phyloP scores from a whole-genome alignment of 2,329 filamentous ascomycete species.

The Phyllachora maydis region DNA sequence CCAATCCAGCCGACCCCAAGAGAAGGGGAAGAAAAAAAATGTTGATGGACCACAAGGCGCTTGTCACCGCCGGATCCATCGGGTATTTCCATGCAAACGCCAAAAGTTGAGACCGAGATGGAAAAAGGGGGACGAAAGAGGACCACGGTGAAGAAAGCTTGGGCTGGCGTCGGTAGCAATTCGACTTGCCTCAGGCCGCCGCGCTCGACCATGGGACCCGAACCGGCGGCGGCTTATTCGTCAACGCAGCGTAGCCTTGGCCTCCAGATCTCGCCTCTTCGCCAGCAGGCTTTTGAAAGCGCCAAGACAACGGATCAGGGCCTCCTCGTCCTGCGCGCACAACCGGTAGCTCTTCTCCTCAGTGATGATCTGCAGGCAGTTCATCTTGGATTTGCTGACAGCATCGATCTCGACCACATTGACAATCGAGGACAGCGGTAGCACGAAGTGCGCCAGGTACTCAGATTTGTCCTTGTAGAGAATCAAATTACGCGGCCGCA shows the following conservation, averaged over 20 bases:
- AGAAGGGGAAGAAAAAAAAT: no score
- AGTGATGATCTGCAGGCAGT: slow-evolving; percentile 82
- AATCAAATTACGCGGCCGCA: slow-evolving; percentile 66
- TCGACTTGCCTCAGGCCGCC: no score
- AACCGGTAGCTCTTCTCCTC: slow-evolving; percentile 75
- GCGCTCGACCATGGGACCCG: no score
- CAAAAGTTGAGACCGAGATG: no score
- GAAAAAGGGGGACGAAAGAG: no score
- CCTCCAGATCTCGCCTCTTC: slow-evolving; percentile 43
- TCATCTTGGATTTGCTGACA: slow-evolving; percentile 61
- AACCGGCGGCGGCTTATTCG: no score
- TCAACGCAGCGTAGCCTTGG: slow-evolving; percentile 23
- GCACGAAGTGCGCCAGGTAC: slow-evolving; percentile 68
- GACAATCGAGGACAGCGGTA: slow-evolving; percentile 60
- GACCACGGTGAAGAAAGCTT: no score
- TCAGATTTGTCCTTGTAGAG: slow-evolving; percentile 89
- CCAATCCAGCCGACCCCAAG: no score
- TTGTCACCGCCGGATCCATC: no score
- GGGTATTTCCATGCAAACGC: no score
- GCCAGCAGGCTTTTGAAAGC: slow-evolving; percentile 74
- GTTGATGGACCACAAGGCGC: no score
- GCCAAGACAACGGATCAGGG: slow-evolving; percentile 65
- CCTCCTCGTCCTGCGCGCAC: slow-evolving; percentile 62
- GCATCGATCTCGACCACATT: slow-evolving; percentile 87
- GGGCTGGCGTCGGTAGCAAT: no score